Conservation (phyloP, 495 filamentous ascomycete species). For the Neurospora sp. region DNA sequence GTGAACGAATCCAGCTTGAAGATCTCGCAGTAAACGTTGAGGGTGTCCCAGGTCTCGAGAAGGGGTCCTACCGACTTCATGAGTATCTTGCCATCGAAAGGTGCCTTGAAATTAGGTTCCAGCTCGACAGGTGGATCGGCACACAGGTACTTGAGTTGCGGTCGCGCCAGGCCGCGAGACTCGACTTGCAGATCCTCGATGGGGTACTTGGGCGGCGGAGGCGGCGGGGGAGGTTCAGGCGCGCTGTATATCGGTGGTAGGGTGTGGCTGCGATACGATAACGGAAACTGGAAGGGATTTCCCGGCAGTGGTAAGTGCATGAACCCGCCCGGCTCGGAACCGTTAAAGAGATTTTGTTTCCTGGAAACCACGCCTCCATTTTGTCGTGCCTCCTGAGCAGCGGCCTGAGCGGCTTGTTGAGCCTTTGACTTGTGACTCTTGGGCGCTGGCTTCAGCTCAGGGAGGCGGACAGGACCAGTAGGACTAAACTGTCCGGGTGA, state of each 20-base stretch:
- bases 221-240: slow-evolving; percentile 52
- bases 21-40: slow-evolving; percentile 92
- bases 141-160: slow-evolving; percentile 67
- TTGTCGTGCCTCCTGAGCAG: slow-evolving; percentile 4
- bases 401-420: slow-evolving; percentile 19
- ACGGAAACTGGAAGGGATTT: slow-evolving; percentile 33
- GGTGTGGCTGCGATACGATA: slow-evolving; percentile 27
- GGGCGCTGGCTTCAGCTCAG: slow-evolving; percentile 70
- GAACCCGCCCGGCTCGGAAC: slow-evolving; percentile 26
- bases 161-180: slow-evolving; percentile 51
- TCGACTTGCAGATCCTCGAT: slow-evolving; percentile 85
- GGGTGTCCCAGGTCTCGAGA: slow-evolving; percentile 86
- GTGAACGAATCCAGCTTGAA: slow-evolving; percentile 93
- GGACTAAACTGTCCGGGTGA: slow-evolving; percentile 25
- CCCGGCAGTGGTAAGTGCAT: slow-evolving; percentile 28
- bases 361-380: slow-evolving; percentile 25
- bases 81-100: slow-evolving; percentile 46
- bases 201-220: slow-evolving; percentile 80
- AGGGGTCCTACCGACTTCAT: slow-evolving; percentile 73
- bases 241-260: slow-evolving; percentile 18
- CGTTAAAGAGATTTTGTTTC: slow-evolving; percentile 27
- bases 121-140: slow-evolving; percentile 40
- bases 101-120: slow-evolving; percentile 5
- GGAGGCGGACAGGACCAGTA: slow-evolving; percentile 42
- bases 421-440: slow-evolving; percentile 66